Evolutionary conservation across 345 rosid species (phyloP), one percentile per base, ranked within the genome.

Genomic region (Linum trigynum): DNA sequence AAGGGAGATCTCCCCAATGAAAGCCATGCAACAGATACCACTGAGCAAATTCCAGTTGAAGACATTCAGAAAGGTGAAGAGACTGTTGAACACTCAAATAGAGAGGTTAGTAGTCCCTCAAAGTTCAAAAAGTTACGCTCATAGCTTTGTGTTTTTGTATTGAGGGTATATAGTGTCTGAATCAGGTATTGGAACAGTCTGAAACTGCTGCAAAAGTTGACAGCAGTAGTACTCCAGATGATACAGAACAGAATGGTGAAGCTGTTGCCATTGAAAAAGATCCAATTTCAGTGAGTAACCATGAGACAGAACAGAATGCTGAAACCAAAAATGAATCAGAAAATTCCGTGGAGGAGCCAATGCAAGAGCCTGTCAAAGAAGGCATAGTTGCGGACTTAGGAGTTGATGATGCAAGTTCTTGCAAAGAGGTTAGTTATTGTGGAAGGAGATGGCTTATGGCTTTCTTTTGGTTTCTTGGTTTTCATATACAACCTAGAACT

Each of bases 161-260:
- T 23, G 1, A 59, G 38, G 35, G 36, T 23, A 1, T 23, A 1
- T 23, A 1, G 32, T 23, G 32, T 23, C 0, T 1, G 32, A 23
- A 23, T 23, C 32, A 23, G 32, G 37, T 57, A 51, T 50, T 40
- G 8, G 60, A 55, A 38, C 60, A 55, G 45, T 45, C 65, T n/a
- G 7, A 59, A 38, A 60, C 67, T 32, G 41, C 17, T 50, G 39
- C 35, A 61, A 38, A 41, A 16, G 42, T 41, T 45, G 64, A 71
- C 57, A 74, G 67, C 16, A 1, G 32, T 1, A n/a, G 53, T 9
- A 48, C 45, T 59, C 45, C 38, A 59, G 36, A 53, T 3, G 64
- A 43, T 32, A 68, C 36, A 37, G 37, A 38, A 53, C 45, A 65
- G 56, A 55, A 62, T 38, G 62, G 45, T 68, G 73, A 65, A 66